Base-by-base conservation (phyloP, 2,329 filamentous ascomycete genomes). In the Exutisphaerella laricina region DNA sequence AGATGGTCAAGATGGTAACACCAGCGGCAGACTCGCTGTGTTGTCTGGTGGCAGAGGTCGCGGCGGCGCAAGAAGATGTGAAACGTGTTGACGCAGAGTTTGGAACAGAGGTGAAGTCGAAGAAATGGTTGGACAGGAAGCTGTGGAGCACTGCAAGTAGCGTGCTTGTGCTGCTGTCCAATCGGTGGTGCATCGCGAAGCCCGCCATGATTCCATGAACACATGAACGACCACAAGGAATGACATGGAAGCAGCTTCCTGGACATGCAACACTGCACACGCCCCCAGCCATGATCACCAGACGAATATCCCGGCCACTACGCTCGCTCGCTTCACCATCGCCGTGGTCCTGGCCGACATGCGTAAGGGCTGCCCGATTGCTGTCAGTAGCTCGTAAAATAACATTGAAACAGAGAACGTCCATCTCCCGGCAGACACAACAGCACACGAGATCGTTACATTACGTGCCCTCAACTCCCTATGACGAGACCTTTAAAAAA, bases 381-480 rank as follows among this genome's bases (percentile, higher is more conserved):
- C n/a, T n/a, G n/a, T n/a, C n/a, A n/a, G n/a, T n/a, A n/a, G n/a
- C n/a, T n/a, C n/a, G n/a, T n/a, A n/a, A n/a, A n/a, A n/a, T n/a
- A n/a, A n/a, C n/a, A n/a, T n/a, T n/a, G n/a, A n/a, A n/a, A n/a
- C 17, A 26, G 18, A 42, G 31, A 36, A 33, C 40, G 13, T 29
- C 45, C 49, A 31, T 46, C 44, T 14, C 33, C 32, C 45, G 44
- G 17, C 46, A 37, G 31, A 45, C 25, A 9, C 51, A 41, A 38
- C 48, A 46, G 29, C 52, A 52, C 41, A 48, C 46, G 34, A 57
- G 60, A 41, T 38, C 41, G 34, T 45, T 54, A 16, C 72, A 78
- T 58, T 56, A 56, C 33, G 66, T 77, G 4, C 74, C 76, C 17
- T 57, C 66, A 48, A 70, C 79, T 52, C 30, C 31, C 22, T 67